Evolutionary conservation across 2,329 filamentous ascomycete species (phyloP).

Genomic region (Exophiala viscosa): DNA sequence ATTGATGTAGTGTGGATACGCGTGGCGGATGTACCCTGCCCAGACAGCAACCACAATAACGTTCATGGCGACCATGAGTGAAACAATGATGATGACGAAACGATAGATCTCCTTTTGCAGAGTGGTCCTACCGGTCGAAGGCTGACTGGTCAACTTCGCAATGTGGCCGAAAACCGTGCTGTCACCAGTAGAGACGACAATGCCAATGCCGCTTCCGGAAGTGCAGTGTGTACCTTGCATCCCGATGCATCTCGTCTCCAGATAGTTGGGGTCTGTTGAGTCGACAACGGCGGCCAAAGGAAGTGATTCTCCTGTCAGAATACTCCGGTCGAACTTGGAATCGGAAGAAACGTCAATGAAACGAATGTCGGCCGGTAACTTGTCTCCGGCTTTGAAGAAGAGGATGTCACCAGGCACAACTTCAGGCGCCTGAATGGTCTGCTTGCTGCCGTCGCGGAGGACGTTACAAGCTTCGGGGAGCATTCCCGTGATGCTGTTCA

Average conservation of each 20-base stretch:
- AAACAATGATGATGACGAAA: constrained; percentile 68
- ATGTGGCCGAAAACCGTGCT: constrained; percentile 72
- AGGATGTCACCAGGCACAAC: constrained; percentile 71
- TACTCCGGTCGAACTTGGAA: constrained; percentile 68
- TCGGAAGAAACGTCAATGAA: constrained; percentile 67
- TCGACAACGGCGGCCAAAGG: constrained; percentile 62
- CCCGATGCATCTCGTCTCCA: constrained; percentile 72
- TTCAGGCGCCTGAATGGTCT: constrained; percentile 52
- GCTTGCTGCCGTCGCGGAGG: constrained; percentile 56
- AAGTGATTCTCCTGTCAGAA: constrained; percentile 67
- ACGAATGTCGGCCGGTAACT: constrained; percentile 69
- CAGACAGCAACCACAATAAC: constrained; percentile 63
- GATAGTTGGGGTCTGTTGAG: constrained; percentile 68
- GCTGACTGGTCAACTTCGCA: constrained; percentile 66
- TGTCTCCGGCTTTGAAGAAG: constrained; percentile 66
- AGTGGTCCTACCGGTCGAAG: constrained; percentile 64
- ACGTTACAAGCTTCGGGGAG: constrained; percentile 69
- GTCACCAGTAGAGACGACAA: constrained; percentile 69
- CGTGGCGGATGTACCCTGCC: constrained; percentile 65
- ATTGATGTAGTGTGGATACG: constrained; percentile 67
- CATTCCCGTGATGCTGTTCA: constrained; percentile 77
- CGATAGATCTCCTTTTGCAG: constrained; percentile 69
- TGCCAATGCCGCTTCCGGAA: constrained; percentile 61
- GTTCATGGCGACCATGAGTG: constrained; percentile 51
- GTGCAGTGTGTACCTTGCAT: constrained; percentile 77